Evolutionary conservation across 1,284 basidiomycete species (phyloP).

Genomic region (Moniliophthora roreri): DNA sequence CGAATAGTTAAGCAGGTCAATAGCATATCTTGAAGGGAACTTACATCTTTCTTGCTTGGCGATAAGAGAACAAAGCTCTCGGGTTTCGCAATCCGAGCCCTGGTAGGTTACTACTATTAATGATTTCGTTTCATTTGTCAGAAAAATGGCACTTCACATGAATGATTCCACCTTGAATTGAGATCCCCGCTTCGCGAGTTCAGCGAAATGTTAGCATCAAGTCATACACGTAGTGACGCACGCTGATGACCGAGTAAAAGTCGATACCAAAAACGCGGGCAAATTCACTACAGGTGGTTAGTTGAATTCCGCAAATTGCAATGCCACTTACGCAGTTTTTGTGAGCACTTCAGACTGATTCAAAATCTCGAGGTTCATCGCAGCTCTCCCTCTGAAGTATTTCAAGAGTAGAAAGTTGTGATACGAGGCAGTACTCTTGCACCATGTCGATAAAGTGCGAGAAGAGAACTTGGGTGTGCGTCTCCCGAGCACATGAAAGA

Average conservation of each 20-base stretch:
- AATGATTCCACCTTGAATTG: constrained; percentile 99
- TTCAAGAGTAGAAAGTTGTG: constrained; percentile 58
- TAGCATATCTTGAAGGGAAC: constrained; percentile 23
- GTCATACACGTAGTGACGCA: neutral
- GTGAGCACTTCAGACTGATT: constrained; percentile 81
- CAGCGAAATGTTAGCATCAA: neutral
- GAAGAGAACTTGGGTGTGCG: constrained; percentile 77
- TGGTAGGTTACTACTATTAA: neutral
- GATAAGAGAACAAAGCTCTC: constrained; percentile 90
- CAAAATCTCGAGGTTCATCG: constrained; percentile 74
- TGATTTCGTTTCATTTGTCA: too few species aligned
- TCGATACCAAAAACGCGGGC: constrained; percentile 97
- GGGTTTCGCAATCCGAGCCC: constrained; percentile 91
- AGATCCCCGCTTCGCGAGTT: constrained; percentile 62
- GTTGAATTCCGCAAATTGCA: neutral
- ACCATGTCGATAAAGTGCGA: constrained; percentile 74
- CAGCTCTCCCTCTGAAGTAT: constrained; percentile 65
- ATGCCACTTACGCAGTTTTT: constrained; percentile 75
- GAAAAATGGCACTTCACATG: constrained; percentile 52
- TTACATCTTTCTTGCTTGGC: constrained; percentile 80
- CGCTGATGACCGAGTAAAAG: constrained; percentile 90
- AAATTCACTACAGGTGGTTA: constrained; percentile 69
- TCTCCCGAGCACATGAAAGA: constrained; percentile 73
- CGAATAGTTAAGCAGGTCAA: neutral
- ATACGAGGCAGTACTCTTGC: constrained; percentile 54